Evolutionary conservation across 768 basidiomycete species (phyloP), one percentile per base, ranked within the genome.

Genomic region (Kwoniella mangroviensis): DNA sequence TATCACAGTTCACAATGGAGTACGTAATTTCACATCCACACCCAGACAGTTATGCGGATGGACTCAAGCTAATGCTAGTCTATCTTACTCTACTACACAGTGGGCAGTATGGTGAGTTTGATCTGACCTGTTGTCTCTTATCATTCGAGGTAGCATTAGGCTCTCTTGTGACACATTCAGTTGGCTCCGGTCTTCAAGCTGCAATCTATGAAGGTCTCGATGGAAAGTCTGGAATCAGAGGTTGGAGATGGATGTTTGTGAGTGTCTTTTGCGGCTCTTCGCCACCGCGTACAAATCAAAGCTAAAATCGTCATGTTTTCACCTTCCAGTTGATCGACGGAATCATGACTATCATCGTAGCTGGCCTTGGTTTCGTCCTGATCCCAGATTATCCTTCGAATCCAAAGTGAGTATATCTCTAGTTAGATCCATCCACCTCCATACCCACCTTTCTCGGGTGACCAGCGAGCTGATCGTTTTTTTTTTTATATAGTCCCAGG

Each of bases 401-500:
- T 13, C 60, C 60, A 19, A 62, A 62, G 60, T 62, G 24, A 41
- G 60, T 49, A 34, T 13, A 26, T 34, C 7, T 58, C 28, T 12
- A 40, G 34, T 6, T 28, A 28, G 28, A 4, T 34, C 34, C 34
- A 34, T 34, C 34, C 6, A 34, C 1, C 34, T 34, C 34, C 21
- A 34, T 7, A 19, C 55, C 55, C 21, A 56, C 55, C 22, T 52
- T 17, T 21, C 21, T 26, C 17, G 21, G 13, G 28, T 22, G 51
- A 26, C 21, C 22, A 22, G 15, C n/a, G 12, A 15, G 28, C 41
- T 60, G 58, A 60, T 34, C 26, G 15, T 4, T 60, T 40, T 10
- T 19, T 4, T 21, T 40, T 10, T 19, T 4, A 13, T 40, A 40
- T 43, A 80, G 73, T 52, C 75, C 77, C 13, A 73, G 77, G 74